Base-by-base conservation (phyloP, 129 eudicot genomes). In the Logfia minima region DNA sequence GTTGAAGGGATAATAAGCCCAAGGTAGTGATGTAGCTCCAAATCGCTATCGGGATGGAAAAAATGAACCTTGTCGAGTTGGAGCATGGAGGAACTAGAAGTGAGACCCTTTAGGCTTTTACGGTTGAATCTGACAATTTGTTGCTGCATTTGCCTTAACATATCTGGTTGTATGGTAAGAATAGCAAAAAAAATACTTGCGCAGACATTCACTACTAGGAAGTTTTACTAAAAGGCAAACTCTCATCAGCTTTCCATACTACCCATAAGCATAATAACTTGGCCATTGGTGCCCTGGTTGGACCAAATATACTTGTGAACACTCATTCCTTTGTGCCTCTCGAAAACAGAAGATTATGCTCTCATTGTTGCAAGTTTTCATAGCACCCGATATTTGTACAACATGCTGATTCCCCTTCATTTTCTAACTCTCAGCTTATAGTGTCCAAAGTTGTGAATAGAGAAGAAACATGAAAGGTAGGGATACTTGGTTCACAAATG, bases 291-390 rank as follows among this genome's bases (percentile, higher is more conserved):
- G 6, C 51, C 79, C 64, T 43, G 64, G 19, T 52, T 52, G 71
- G 7, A 43, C 72, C 35, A 5, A 32, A 5, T 4, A 32, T 32
- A 4, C 35, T 32, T 32, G 35, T 32, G 35, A 32, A 4, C 35
- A 32, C 6, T 32, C 35, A 32, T 32, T 32, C 35, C 9, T 17
- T 62, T 32, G 2, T 19, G 31, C 68, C 58, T 59, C 26, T 68
- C 34, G 17, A 68, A 19, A 7, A 39, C 32, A 21, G 32, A 26
- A n/a, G 2, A 43, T 43, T 39, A n/a, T 72, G 62, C 19, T 55
- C 76, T 60, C 62, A 26, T 75, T 75, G 17, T 62, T 70, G 29
- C 74, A 23, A 22, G 74, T 51, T 70, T 43, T 70, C 35, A 70
- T 70, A 22, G 35, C 22, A 72, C 53, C 13, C 24, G 24, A 7